Evolutionary conservation across 345 rosid species (phyloP), one percentile per base, ranked within the genome.

Genomic region (Eucalyptus melliodora): DNA sequence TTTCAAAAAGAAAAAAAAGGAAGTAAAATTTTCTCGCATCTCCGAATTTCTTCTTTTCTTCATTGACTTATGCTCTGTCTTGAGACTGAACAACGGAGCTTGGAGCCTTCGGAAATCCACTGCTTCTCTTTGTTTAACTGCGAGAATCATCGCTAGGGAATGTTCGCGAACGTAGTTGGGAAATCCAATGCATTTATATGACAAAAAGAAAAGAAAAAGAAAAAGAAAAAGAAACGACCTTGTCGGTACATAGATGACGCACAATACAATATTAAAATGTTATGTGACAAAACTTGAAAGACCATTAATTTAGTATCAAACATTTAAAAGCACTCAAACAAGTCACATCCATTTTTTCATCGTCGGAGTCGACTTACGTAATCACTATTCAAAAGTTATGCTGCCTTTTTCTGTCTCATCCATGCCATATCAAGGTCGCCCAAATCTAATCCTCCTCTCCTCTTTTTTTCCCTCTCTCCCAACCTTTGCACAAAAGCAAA

Each of bases 251-350:
- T 6, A 27, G 16, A 60, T 60, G 16, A 62, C 16, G 34, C 31
- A 30, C 31, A 2, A 27, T 13, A 60, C 16, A 60, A 27, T 27
- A 26, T 60, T 27, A 26, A 60, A 60, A 60, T 56, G 62, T 56
- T 24, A 23, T 56, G 62, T 56, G 62, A 23, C 30, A 10, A 24
- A 10, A 56, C 13, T 23, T 24, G 30, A 56, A 56, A 1, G 2
- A 27, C 0, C 1, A 60, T 65, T 31, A n/a, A n/a, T 65, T 15
- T 65, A 65, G 10, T n/a, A 7, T 16, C 40, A n/a, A 65, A 30
- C 9, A 4, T 65, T 65, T 65, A 2, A 65, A 65, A n/a, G 10
- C 9, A n/a, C 3, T 0, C 10, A 7, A 14, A n/a, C 0, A 65
- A 65, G 19, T n/a, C 40, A 65, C 31, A n/a, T 65, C 11, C 1